Base-by-base conservation (phyloP, 495 filamentous ascomycete genomes). In the Penicillium cataractarum region DNA sequence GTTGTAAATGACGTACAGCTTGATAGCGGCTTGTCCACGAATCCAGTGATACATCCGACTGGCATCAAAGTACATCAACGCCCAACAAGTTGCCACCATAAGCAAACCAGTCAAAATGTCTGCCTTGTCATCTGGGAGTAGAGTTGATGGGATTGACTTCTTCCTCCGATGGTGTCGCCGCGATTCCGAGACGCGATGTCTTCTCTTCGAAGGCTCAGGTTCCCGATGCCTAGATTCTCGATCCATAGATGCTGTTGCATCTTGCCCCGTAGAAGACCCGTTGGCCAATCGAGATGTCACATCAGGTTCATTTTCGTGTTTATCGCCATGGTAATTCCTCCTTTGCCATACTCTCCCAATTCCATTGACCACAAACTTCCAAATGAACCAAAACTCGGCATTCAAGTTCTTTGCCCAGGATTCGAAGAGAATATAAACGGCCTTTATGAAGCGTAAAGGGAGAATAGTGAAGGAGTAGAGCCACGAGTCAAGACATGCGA, bases 21-120 rank as follows among this genome's bases (percentile, higher is more conserved):
- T 99, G 77, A 99, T 96, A 8, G 93, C 93, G 5, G 92, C 92
- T 76, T 98, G 96, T 8, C 92, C 95, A 49, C 92, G 88, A 69
- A 99, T 97, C 69, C 92, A 91, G 73, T 99, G 95, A 75, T 99
- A 99, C 92, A 99, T 97, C 37, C 92, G 86, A 72, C 93, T 97
- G 12, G 96, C 94, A 76, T 99, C 95, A 42, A 98, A 90, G 60
- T 86, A 87, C 90, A 97, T 95, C 58, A 99, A 80, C 40, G 93
- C 84, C 33, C 86, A 84, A 73, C 92, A 96, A 65, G 91, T 97
- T 54, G 83, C 83, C 52, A 97, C 83, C 65, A 97, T 91, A 24
- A 99, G 83, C 37, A 91, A 76, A 0, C 95, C 95, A 71, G 93
- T 93, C 22, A 99, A 79, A 10, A 99, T 86, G 73, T 99, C 95